phyloP scores from a whole-genome alignment of 148 eudicot species.

The Rhododendron williamsianum region DNA sequence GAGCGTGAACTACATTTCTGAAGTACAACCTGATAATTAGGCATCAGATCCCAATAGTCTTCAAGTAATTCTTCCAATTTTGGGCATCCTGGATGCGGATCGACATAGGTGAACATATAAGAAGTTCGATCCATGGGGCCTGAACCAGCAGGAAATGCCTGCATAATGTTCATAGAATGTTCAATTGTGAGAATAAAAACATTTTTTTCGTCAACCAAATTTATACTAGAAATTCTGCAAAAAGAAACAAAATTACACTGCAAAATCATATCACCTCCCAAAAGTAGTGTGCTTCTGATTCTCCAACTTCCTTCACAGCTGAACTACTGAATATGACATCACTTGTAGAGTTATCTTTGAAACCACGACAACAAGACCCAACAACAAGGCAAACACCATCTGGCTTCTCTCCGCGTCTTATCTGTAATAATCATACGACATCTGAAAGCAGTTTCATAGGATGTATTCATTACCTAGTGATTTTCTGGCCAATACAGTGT shows the following conservation, averaged over 20 bases:
- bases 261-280: conserved; percentile 72
- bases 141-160: conserved; percentile 99
- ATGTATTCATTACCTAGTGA: background rate
- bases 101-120: conserved; percentile 92
- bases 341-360: conserved; percentile 54
- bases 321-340: conserved; percentile 88
- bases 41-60: conserved; percentile 95
- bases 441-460: conserved; percentile 7
- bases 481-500: background rate
- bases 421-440: conserved; percentile 30
- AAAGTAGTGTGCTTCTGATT: conserved; percentile 70
- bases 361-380: conserved; percentile 91
- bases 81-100: conserved; percentile 82
- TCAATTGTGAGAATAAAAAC: background rate
- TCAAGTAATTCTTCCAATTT: conserved; percentile 83
- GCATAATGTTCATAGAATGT: conserved; percentile 18
- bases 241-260: conserved; percentile 1
- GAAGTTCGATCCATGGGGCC: conserved; percentile 85
- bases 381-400: conserved; percentile 97
- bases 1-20: conserved; percentile 7
- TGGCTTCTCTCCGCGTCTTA: conserved; percentile 80
- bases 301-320: conserved; percentile 52
- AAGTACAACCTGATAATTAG: conserved; percentile 70
- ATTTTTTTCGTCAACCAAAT: background rate
- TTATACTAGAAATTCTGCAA: background rate